Evolutionary conservation across 495 filamentous ascomycete genomes (phyloP), one percentile per base, ranked within the genome.

Genomic region (Recurvomyces mirabilis): DNA sequence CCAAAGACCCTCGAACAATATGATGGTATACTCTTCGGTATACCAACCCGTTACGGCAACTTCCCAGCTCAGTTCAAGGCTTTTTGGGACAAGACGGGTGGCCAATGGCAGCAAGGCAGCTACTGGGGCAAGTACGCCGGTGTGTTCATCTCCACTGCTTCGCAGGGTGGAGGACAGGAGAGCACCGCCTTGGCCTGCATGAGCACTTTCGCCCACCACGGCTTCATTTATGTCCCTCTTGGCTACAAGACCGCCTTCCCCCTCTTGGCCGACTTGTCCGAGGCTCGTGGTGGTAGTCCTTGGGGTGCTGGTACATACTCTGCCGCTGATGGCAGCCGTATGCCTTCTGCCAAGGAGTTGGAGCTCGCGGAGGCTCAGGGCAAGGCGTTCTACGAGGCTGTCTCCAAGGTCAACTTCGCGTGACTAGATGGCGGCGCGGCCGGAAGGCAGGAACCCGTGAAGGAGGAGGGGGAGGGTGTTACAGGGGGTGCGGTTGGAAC

Each of bases 1-100:
- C 78, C 86, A 18, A 59, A 68, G 4, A 68, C 63, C 4, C 35
- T 54, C 17, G 48, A 55, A 35, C 45, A 58, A 29, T 55, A 55
- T 37, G 87, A 96, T 60, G 91, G 71, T 60, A 79, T 99, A 66
- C 79, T 99, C 28, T 74, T 99, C 50, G 93, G 93, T 55, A 87
- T 99, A 65, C 91, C 91, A 23, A 99, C 91, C n/a, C 81, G 91
- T 44, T 99, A 84, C 69, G 91, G 91, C 62, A 99, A 94, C 77
- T 93, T 94, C 74, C 88, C 91, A 30, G 87, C 81, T 21, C 91
- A 98, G 68, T 96, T 82, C 82, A 95, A 88, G 73, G 61, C 77
- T 32, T 93, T 87, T 74, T 87, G 80, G 81, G 84, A 93, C 70
- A 69, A 72, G 63, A 83, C 82, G 20, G 85, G 85, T 57, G 66